Evolutionary conservation across 495 filamentous ascomycete species (phyloP), one percentile per base, ranked within the genome.

Genomic region (Xylona heveae): DNA sequence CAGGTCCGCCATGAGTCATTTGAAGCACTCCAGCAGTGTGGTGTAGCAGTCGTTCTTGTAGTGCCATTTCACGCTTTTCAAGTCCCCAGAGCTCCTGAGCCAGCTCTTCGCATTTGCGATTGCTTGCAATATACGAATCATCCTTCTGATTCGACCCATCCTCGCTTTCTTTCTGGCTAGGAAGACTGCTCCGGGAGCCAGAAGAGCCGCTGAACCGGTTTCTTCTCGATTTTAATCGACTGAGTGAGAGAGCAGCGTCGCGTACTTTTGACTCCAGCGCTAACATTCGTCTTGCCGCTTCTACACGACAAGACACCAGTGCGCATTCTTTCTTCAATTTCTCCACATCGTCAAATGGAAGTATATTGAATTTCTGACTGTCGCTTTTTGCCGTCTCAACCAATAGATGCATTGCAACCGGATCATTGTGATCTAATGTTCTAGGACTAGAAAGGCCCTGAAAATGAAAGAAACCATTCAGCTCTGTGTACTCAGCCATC

Each of bases 311-410:
- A 18, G 62, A 60, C 18, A 95, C 52, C 8, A 68, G 52, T 24
- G 65, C 58, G 30, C 71, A 60, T 52, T 91, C 78, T 47, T 78
- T 90, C 58, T 95, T 97, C 43, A 95, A 53, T 5, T 66, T 64
- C 33, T 97, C 88, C 14, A 93, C 72, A 46, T 93, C 83, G 43
- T 90, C 83, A 27, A 81, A 71, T 0, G 84, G 82, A 12, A 95
- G 57, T 7, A 97, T 66, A 46, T 88, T 75, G 48, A 68, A 95
- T 36, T 68, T 53, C 42, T 68, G 68, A 49, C 80, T 85, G 51
- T 97, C 88, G 25, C 68, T 67, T 38, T 94, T 69, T 6, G 88
- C 88, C 18, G 81, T 94, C 53, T 94, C 85, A 40, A 85, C 84
- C 33, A 97, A 61, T 10, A 97, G 58, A 51, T 95, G 91, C 52